Evolutionary conservation across 2,329 filamentous ascomycete species (phyloP).

Genomic region (Penicillium sp.): DNA sequence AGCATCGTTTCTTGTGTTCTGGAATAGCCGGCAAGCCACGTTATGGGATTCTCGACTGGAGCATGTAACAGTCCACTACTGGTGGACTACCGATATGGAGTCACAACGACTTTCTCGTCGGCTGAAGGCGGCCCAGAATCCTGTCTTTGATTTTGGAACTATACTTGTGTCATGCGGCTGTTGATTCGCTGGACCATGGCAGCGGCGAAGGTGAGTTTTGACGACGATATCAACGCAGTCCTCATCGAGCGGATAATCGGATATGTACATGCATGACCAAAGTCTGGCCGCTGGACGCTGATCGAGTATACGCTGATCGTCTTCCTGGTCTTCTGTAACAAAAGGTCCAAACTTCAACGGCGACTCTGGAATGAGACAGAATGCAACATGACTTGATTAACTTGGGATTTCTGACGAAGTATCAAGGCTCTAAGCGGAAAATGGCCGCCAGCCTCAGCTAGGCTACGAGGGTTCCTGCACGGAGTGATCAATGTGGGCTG

Average conservation of each 20-base stretch:
- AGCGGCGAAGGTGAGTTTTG: neutral
- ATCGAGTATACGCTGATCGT: neutral
- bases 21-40: slow-evolving; percentile 15
- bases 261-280: neutral
- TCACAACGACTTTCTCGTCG: neutral
- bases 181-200: neutral
- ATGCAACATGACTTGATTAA: neutral
- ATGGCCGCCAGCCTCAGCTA: neutral
- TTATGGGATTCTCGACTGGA: neutral
- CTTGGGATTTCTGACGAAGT: neutral
- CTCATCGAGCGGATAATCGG: no score
- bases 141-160: neutral
- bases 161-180: neutral
- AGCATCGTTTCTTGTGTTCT: slow-evolving; percentile 13
- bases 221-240: neutral
- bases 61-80: neutral
- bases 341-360: neutral
- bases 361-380: neutral
- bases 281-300: neutral
- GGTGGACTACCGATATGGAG: neutral
- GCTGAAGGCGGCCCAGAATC: neutral
- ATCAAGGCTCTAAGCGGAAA: neutral
- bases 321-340: neutral
- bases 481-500: neutral
- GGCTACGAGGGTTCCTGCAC: neutral